Base-by-base conservation (phyloP, 2,329 filamentous ascomycete genomes). In the Eurotiales sp. region DNA sequence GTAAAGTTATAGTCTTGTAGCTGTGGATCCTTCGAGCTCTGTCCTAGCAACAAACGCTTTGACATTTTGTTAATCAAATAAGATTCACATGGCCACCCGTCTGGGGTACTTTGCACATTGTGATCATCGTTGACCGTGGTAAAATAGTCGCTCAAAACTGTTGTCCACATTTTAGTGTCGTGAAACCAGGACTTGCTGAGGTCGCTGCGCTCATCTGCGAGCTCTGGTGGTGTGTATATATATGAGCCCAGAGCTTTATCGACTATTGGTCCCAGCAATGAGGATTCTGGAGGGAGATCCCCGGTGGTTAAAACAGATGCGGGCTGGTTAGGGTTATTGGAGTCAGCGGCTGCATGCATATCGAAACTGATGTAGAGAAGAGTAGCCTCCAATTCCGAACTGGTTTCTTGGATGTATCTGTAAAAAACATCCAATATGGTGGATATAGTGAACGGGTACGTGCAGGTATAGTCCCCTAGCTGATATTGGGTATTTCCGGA, bases 11-110 rank as follows among this genome's bases (percentile, higher is more conserved):
- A 86, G 2, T 58, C 63, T 8, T 61, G 56, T 71, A 86, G 78
- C 50, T 84, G 79, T 2, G 79, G 66, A 61, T 84, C 82, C 4
- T 85, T 63, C 0, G 62, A 69, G 1, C 82, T 82, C 61, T 80
- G 83, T 32, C 76, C 74, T 8, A 80, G 63, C 2, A 86, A 59
- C 2, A 86, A 58, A 27, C 83, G 72, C 56, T 76, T 76, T n/a
- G 73, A 72, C 42, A 74, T 68, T 2, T 72, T 69, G 40, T 84
- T 73, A 56, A 83, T 79, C 29, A 85, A 65, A 57, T 76, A 83
- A 17, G 75, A 73, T 57, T 81, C 77, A n/a, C 76, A 78, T 0
- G 84, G 84, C 84, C 84, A 87, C 10, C 84, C 84, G 64, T 83
- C 74, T 1, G 72, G 61, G 0, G 82, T 85, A 17, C 72, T 72